Evolutionary conservation across 805 yeast species (phyloP).

Genomic region (Candida xiaguanensis): DNA sequence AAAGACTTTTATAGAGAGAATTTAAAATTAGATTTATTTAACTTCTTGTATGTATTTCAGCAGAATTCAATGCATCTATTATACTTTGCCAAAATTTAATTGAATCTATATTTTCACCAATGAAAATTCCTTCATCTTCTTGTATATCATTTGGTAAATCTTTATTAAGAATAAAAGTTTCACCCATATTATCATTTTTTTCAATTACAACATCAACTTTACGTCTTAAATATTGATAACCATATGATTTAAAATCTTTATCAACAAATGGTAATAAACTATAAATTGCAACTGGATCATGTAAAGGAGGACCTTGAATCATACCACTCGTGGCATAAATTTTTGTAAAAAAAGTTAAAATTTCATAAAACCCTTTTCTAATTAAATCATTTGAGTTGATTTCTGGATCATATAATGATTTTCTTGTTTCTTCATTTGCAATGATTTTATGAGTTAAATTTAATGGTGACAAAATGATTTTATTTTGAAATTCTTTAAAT

Average conservation of each 20-base stretch:
- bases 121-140: conserved; percentile 8
- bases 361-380: conserved; percentile 30
- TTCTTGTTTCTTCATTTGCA: conserved; percentile 31
- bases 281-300: conserved; percentile 73
- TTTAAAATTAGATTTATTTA: too few relatives aligned
- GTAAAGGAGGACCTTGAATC: conserved; percentile 66
- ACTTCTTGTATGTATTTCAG: conserved; percentile 10
- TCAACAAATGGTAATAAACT: conserved; percentile 48
- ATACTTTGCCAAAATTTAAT: conserved; percentile 11
- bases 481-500: conserved; percentile 38
- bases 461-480: conserved; percentile 57
- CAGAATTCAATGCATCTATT: conserved; percentile 7
- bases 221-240: conserved; percentile 24
- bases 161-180: conserved; percentile 15
- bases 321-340: conserved; percentile 15
- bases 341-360: conserved; percentile 19
- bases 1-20: too few relatives aligned
- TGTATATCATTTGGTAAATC: conserved; percentile 1
- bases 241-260: conserved; percentile 15
- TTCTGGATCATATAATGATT: conserved; percentile 24
- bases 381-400: conserved; percentile 32
- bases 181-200: conserved; percentile 32
- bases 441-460: conserved; percentile 67
- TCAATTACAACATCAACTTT: conserved; percentile 20
- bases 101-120: conserved; percentile 9